These are phyloP conservation scores for Emericellopsis terricola DNA, from an alignment of 495 filamentous ascomycete genomes.

Conservation along the genomic window DNA sequence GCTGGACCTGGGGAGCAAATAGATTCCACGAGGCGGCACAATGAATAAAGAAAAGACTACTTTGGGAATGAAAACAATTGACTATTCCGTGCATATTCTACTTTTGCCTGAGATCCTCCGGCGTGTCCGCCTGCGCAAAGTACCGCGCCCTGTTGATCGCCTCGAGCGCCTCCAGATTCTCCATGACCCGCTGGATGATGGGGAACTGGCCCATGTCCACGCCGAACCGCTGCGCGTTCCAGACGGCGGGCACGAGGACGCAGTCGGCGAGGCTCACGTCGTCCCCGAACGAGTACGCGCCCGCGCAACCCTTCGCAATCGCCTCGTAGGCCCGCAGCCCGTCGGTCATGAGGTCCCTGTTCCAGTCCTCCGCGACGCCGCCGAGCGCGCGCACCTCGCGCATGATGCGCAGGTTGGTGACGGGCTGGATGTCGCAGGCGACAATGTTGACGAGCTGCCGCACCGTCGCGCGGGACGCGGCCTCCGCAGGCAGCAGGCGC, in stretches of 20 bases:
- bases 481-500: slow-evolving; percentile 21
- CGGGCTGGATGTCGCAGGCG: slow-evolving; percentile 8
- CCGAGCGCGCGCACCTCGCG: neutral
- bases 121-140: slow-evolving; percentile 1
- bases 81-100: too few species aligned
- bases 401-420: slow-evolving; percentile 2
- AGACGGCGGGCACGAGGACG: slow-evolving; percentile 30
- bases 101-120: neutral
- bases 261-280: slow-evolving; percentile 32
- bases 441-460: slow-evolving; percentile 20
- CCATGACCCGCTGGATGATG: slow-evolving; percentile 19
- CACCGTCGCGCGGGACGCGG: slow-evolving; percentile 37
- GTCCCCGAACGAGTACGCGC: slow-evolving; percentile 32
- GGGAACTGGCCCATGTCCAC: slow-evolving; percentile 25
- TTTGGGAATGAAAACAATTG: too few species aligned
- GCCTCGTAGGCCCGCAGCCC: slow-evolving; percentile 32
- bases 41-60: too few species aligned
- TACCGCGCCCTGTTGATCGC: slow-evolving; percentile 1
- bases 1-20: too few species aligned
- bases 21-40: too few species aligned
- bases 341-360: slow-evolving; percentile 1
- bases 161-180: slow-evolving; percentile 3
- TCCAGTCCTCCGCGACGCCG: slow-evolving; percentile 1
- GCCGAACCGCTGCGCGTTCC: slow-evolving; percentile 28
- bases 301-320: slow-evolving; percentile 10